Evolutionary conservation across 228 moss, liverwort and hornwort species (phyloP), one percentile per base, ranked within the genome.

Genomic region (Sphagnum magellanicum): DNA sequence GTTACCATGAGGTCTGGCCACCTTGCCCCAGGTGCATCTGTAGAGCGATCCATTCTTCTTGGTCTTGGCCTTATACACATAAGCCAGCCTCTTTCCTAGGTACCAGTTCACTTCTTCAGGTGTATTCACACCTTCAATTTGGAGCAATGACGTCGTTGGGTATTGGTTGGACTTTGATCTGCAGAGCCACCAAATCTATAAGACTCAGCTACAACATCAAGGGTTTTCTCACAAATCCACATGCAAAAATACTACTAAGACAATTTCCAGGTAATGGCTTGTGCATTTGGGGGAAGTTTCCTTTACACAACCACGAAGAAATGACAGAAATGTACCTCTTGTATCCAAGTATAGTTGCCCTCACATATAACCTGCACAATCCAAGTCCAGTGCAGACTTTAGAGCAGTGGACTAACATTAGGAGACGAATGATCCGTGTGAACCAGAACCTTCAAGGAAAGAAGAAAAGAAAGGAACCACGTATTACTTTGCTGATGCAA

Each of bases 71-170:
- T 87, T 87, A 74, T 87, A 87, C 0, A 87, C 83, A 67, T 87
- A 87, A 0, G 86, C 86, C 10, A 87, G 17, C 66, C 75, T 83
- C 72, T 87, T 87, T 8, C 86, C 83, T 51, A 87, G 67, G n/a
- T 86, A 82, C 86, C 79, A 86, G 47, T 86, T 82, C 0, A 92
- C 95, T 67, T 95, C 95, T 68, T 95, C 81, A 5, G 83, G 71
- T 0, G 95, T 95, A 32, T 87, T 95, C 50, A 95, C 90, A 15
- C 90, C 86, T 70, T 95, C 90, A 55, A 92, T 92, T 75, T 92
- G 92, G 48, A 95, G 52, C 0, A 95, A 83, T 0, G 95, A 89
- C 53, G 89, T 89, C 84, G 79, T 71, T 3, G 86, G 82, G 66
- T 82, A 86, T 66, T 86, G 86, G 63, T 86, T 86, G 1, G 86